A percentile compares a stretch with the other conserved stretches of the same genome.
Conservation (phyloP, 345 rosid genomes). For the Lepidium aucheri region DNA sequence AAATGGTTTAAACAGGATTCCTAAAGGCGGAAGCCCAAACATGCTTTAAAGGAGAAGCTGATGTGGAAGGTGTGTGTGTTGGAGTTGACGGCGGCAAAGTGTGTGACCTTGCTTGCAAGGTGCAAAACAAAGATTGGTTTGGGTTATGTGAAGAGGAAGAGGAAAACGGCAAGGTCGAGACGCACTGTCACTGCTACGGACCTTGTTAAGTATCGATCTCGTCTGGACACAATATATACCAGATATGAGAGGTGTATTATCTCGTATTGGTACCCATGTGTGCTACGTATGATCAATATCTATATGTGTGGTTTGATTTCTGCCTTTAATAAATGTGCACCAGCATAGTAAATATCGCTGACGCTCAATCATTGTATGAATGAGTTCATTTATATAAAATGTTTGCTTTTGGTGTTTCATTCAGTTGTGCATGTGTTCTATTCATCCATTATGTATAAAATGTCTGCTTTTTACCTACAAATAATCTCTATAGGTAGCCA, state of each 20-base stretch:
- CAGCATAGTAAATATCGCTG: too few relatives aligned
- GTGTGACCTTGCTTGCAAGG: not conserved
- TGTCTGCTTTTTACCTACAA: too few relatives aligned
- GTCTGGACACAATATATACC: not conserved
- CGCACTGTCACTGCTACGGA: not conserved
- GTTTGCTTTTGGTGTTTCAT: too few relatives aligned
- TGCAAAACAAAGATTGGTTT: not conserved
- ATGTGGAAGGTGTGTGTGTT: not conserved
- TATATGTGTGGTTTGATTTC: not conserved
- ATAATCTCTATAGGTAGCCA: too few relatives aligned
- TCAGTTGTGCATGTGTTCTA: too few relatives aligned
- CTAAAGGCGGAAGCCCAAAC: not conserved
- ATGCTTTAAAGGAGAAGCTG: not conserved
- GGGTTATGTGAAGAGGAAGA: not conserved
- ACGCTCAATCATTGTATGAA: too few relatives aligned
- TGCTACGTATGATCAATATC: not conserved
- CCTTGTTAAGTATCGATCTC: not conserved
- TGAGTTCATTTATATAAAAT: too few relatives aligned
- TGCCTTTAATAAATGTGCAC: too few relatives aligned
- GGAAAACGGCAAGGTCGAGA: not conserved
- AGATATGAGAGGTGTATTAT: not conserved
- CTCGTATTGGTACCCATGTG: not conserved
- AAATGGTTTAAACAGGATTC: not conserved
- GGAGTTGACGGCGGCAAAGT: not conserved
- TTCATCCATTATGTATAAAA: too few relatives aligned